Conservation (phyloP, 306 rosid genomes). For the Leucaena leucocephala region DNA sequence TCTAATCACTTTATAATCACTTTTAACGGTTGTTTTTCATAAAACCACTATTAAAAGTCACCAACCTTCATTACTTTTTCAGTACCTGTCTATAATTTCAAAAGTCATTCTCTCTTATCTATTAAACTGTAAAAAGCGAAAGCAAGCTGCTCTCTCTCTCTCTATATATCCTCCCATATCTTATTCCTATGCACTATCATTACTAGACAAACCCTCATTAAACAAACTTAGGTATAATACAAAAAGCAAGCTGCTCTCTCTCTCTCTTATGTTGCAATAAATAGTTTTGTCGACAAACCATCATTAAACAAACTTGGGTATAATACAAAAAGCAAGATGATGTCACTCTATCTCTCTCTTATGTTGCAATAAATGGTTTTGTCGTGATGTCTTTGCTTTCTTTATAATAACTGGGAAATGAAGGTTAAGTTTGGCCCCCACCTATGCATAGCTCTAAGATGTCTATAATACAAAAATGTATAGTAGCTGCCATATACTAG, state of each 20-base stretch:
- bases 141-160: not conserved
- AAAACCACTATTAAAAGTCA: no score
- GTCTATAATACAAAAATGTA: not conserved
- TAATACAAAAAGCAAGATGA: not conserved
- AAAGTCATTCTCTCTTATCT: not conserved
- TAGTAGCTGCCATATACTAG: no score
- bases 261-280: no score
- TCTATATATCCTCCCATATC: no score
- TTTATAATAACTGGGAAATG: not conserved
- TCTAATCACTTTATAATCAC: no score
- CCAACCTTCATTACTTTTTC: conserved; percentile 7
- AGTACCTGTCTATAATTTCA: conserved; percentile 36
- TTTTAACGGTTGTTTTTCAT: no score
- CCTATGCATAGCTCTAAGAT: not conserved
- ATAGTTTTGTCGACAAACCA: no score
- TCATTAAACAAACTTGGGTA: no score
- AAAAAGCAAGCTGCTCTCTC: not conserved
- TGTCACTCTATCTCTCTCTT: no score
- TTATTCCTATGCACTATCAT: not conserved
- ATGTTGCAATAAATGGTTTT: not conserved
- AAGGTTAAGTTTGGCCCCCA: not conserved
- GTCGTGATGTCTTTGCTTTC: not conserved
- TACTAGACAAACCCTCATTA: no score
- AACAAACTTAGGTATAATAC: no score
- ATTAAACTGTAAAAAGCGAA: not conserved